Percentiles rank a stretch among this genome's conserved stretches.
phyloP scores from a whole-genome alignment of 345 rosid genomes.

The Citrus maxima region DNA sequence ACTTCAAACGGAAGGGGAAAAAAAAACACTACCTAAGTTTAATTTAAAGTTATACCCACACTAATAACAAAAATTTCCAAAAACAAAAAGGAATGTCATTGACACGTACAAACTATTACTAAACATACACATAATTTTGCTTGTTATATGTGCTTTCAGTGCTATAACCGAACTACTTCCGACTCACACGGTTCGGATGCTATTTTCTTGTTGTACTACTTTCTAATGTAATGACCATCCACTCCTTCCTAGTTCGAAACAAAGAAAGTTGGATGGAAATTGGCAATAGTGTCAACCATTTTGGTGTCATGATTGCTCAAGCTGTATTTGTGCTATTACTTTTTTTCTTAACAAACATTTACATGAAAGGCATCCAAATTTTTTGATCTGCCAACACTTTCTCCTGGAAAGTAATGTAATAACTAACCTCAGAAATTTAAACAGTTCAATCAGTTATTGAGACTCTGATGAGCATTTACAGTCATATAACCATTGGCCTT shows the following conservation, averaged over 20 bases:
- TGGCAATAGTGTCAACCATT: constrained; percentile 92
- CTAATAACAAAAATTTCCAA: no score
- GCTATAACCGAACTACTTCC: constrained; percentile 75
- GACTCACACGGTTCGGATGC: constrained; percentile 80
- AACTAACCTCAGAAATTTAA: background rate
- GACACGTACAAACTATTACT: no score
- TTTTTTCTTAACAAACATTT: constrained; percentile 76
- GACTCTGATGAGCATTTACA: background rate
- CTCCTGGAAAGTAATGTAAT: constrained; percentile 54
- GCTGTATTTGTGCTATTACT: constrained; percentile 89
- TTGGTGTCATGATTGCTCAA: constrained; percentile 93
- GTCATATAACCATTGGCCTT: background rate
- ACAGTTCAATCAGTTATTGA: background rate
- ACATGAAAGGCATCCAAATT: constrained; percentile 68
- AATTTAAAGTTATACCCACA: no score
- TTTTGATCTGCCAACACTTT: constrained; percentile 32
- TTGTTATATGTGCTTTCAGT: no score
- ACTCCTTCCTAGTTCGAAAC: constrained; percentile 89
- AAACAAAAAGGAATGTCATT: no score
- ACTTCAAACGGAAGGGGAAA: no score
- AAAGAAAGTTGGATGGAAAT: constrained; percentile 99
- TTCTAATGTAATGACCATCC: constrained; percentile 94
- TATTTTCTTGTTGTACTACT: constrained; percentile 88
- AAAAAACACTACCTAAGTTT: no score
- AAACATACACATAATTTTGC: no score